Percentiles rank a stretch among this genome's conserved stretches.
These are phyloP conservation scores for Brassica hybrid DNA, from an alignment of 441 rosid genomes.

Conservation along the genomic window DNA sequence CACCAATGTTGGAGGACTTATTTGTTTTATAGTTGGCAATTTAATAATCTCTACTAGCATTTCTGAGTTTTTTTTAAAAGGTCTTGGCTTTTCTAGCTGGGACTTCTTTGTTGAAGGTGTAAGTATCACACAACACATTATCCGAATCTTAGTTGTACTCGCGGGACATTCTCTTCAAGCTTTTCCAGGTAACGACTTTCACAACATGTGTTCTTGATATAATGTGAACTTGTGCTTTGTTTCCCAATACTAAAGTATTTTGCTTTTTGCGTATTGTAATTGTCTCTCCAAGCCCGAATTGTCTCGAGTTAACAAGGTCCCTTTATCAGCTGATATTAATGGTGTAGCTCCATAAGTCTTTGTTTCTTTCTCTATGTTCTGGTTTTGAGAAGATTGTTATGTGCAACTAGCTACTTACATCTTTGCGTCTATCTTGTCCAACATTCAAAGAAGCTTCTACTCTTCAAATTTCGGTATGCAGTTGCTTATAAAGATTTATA, in stretches of 20 bases:
- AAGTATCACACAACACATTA: not conserved
- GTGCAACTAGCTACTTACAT: not conserved
- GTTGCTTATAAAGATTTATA: not conserved
- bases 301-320: too few species aligned
- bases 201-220: not conserved
- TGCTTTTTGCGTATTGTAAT: not conserved
- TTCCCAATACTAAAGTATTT: not conserved
- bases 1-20: slow-evolving; percentile 6
- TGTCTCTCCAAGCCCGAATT: too few species aligned
- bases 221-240: not conserved
- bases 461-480: not conserved
- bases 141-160: not conserved
- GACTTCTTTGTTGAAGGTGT: not conserved
- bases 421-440: not conserved
- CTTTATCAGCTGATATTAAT: too few species aligned
- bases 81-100: not conserved
- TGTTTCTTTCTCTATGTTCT: not conserved
- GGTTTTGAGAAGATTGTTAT: not conserved
- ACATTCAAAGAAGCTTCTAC: not conserved
- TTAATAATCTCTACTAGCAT: not conserved
- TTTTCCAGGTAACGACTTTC: not conserved
- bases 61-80: not conserved
- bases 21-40: not conserved
- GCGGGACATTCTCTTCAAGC: not conserved
- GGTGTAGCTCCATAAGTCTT: too few species aligned